Conservation (phyloP, 2,329 filamentous ascomycete genomes). For the Dendryphion nanum region DNA sequence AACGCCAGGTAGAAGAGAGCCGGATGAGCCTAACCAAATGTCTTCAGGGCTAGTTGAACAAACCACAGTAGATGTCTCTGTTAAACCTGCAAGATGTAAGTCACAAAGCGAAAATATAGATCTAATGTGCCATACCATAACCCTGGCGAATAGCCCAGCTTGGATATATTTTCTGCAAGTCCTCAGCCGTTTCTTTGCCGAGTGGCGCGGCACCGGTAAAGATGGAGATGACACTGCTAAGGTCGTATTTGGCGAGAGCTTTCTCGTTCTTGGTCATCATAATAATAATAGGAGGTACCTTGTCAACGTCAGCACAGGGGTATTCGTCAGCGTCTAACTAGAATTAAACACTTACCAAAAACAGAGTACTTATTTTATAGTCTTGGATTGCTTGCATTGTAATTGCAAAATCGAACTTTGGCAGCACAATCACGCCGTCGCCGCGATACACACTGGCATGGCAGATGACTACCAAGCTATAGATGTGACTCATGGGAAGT, state of each 20-base stretch:
- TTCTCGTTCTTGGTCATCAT: constrained; percentile 66
- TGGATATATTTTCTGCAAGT: constrained; percentile 62
- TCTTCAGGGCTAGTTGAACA: constrained; percentile 61
- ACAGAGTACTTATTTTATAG: constrained; percentile 67
- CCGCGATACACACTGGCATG: constrained; percentile 67
- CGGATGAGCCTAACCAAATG: constrained; percentile 69
- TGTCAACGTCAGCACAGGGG: background rate
- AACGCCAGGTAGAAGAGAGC: constrained; percentile 64
- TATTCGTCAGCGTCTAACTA: background rate
- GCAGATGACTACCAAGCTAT: constrained; percentile 69
- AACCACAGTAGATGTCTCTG: constrained; percentile 73
- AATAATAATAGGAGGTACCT: constrained; percentile 81
- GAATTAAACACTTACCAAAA: constrained; percentile 53
- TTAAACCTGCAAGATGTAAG: constrained; percentile 56
- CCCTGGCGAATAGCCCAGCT: constrained; percentile 67
- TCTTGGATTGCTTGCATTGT: constrained; percentile 65
- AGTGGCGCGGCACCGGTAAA: constrained; percentile 79
- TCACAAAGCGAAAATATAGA: background rate
- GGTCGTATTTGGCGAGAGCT: constrained; percentile 64
- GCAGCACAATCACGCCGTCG: constrained; percentile 70
- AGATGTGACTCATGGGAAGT: constrained; percentile 82
- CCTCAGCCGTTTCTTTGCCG: constrained; percentile 68
- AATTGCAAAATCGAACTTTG: constrained; percentile 70
- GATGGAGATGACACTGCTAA: constrained; percentile 63
- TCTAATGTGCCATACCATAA: constrained; percentile 54